Evolutionary conservation across 73 alveolate species (phyloP), one percentile per base, ranked within the genome.

Genomic region (Paraurostyla sp.): DNA sequence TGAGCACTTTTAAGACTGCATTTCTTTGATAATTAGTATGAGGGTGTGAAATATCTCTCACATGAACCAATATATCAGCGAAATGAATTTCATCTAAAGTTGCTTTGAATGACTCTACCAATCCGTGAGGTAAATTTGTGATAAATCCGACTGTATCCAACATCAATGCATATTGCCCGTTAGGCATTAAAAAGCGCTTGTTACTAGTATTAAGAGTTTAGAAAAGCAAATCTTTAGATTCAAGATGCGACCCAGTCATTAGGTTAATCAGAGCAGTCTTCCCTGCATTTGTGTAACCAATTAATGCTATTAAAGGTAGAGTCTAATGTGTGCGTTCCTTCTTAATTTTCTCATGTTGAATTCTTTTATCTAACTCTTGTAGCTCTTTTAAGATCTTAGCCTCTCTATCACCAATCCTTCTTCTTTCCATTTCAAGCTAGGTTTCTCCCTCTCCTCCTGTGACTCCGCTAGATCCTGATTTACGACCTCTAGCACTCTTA

Each of bases 271-370:
- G 56, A 38, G 98, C 97, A 29, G 98, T 94, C 80, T 96, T 96
- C 0, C 99, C 99, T 45, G 98, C 99, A 85, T 96, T 96, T 15
- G 99, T 96, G 51, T 96, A 96, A 13, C 99, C 99, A 56, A 95
- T 90, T 23, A 96, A 58, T 20, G 98, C 99, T 0, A 96, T 71
- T 11, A 93, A 56, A 15, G 99, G 98, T 0, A 90, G 69, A 22
- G 90, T 89, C 3, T 85, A 29, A 42, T 68, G 76, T 16, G 54
- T 22, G 45, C 85, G 33, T 51, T 75, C 83, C 40, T 76, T 91
- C 42, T 80, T 29, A 6, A 7, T 57, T 36, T 45, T 48, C 50
- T 80, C 76, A 59, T 33, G 49, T 73, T 62, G 51, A 32, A 35
- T 84, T 86, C 58, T 83, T 85, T 30, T 71, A 50, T 52, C 89